A percentile compares a stretch with the other conserved stretches of the same genome.
Conservation (phyloP, 73 alveolate species). For the Tetrahymena malaccensis region DNA sequence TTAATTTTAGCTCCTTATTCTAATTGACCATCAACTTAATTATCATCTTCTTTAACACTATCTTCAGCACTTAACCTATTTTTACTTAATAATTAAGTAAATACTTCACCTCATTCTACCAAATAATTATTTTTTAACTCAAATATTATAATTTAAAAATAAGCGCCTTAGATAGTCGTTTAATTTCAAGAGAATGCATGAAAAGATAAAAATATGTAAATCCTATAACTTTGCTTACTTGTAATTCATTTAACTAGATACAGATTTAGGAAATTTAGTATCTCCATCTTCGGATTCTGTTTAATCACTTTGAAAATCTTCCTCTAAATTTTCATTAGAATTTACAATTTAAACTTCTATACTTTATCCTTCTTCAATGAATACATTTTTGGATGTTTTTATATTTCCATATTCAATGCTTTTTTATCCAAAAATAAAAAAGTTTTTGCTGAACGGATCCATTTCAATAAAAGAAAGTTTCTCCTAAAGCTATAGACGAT, state of each 20-base stretch:
- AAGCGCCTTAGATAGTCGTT: neutral
- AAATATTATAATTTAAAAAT: too few species aligned
- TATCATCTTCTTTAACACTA: neutral
- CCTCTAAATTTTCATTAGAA: neutral
- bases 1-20: neutral
- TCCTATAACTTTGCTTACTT: neutral
- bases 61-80: neutral
- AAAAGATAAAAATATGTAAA: neutral
- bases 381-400: neutral
- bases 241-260: neutral
- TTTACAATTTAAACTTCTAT: neutral
- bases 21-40: neutral
- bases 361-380: neutral
- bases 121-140: too few species aligned
- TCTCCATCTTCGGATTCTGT: neutral
- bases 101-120: neutral
- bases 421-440: neutral
- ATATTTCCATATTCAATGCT: neutral
- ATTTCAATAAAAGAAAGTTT: neutral
- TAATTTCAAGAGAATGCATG: too few species aligned
- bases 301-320: neutral
- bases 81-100: neutral
- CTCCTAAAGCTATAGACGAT: neutral
- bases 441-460: neutral
- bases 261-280: neutral